These are phyloP conservation scores for Crataegus laevigata DNA, from an alignment of 306 rosid species.

Conservation along the genomic window DNA sequence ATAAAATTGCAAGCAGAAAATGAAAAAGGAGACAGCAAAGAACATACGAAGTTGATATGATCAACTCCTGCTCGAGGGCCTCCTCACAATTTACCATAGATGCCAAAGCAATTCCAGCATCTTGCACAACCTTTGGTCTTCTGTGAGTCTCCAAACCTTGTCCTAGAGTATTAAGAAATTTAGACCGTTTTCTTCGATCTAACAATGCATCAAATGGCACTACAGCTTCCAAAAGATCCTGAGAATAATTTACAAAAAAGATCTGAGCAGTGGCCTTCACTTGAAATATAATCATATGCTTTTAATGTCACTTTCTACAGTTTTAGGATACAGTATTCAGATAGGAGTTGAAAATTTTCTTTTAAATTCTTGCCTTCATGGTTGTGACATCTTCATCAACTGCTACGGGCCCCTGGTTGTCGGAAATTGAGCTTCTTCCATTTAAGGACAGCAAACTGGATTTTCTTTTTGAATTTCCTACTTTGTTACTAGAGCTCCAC, in stretches of 20 bases:
- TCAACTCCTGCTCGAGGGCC: slow-evolving; percentile 84
- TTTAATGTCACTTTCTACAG: background rate
- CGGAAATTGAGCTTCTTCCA: slow-evolving; percentile 33
- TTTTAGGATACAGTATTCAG: background rate
- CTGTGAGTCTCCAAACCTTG: slow-evolving; percentile 32
- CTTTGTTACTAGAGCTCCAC: slow-evolving; percentile 68
- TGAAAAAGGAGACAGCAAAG: slow-evolving; percentile 20
- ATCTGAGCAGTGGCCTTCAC: background rate
- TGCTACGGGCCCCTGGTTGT: slow-evolving; percentile 30
- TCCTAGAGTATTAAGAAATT: slow-evolving; percentile 51
- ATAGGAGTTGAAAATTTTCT: background rate
- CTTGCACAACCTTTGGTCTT: slow-evolving; percentile 74
- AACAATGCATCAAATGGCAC: slow-evolving; percentile 79
- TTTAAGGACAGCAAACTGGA: slow-evolving; percentile 37
- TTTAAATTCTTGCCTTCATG: slow-evolving; percentile 53
- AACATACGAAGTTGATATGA: slow-evolving; percentile 89
- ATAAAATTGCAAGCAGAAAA: slow-evolving; percentile 20
- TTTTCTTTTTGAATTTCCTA: slow-evolving; percentile 44
- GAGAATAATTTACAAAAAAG: slow-evolving; percentile 18
- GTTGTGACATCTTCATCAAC: slow-evolving; percentile 52
- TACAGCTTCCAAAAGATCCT: slow-evolving; percentile 95
- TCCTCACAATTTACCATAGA: slow-evolving; percentile 82
- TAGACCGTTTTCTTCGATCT: slow-evolving; percentile 66
- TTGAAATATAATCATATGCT: background rate
- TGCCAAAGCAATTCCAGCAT: slow-evolving; percentile 83